Evolutionary conservation across 2,329 filamentous ascomycete species (phyloP), one percentile per base, ranked within the genome.

Genomic region (Ceratocystis alfenasii): DNA sequence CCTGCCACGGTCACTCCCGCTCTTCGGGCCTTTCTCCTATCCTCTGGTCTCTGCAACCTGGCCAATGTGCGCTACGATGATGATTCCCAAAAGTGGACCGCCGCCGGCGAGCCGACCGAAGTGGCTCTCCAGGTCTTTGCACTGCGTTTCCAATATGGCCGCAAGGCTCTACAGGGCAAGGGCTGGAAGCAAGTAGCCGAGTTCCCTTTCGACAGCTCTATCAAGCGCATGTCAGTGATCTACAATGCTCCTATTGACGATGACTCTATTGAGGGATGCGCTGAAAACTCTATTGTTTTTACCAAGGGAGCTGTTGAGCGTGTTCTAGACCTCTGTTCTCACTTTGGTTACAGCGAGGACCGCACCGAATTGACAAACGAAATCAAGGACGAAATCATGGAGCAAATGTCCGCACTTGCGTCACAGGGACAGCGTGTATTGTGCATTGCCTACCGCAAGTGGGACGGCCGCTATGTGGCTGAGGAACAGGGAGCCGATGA

Each of bases 181-280:
- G 81, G 81, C n/a, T 87, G 85, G 83, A 81, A 80, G 69, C 81
- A 86, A 70, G 74, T 86, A 1, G 81, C 84, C 64, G 88, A 91
- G 71, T 89, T 88, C 68, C 87, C 87, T n/a, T 92, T 91, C 71
- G 87, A 91, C 74, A 89, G 86, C 66, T 81, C 81, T 70, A 84
- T 90, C 73, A 91, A 91, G 80, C 85, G 86, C 71, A 91, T 91
- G 88, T 88, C 86, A 7, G 87, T 90, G 66, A 80, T 90, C 59
- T 90, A 88, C 74, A 78, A 83, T 61, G 75, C 75, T 5, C 80
- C 81, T 1, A 69, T 72, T 4, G 73, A 73, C 6, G 72, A 72
- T 8, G 75, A 72, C 22, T 74, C 78, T 10, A 72, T 76, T 15
- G 73, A 76, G n/a, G 71, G 74, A 0, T 71, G 76, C 3, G 55